Base-by-base conservation (phyloP, 805 yeast species). In the Hanseniaspora nectarophila region DNA sequence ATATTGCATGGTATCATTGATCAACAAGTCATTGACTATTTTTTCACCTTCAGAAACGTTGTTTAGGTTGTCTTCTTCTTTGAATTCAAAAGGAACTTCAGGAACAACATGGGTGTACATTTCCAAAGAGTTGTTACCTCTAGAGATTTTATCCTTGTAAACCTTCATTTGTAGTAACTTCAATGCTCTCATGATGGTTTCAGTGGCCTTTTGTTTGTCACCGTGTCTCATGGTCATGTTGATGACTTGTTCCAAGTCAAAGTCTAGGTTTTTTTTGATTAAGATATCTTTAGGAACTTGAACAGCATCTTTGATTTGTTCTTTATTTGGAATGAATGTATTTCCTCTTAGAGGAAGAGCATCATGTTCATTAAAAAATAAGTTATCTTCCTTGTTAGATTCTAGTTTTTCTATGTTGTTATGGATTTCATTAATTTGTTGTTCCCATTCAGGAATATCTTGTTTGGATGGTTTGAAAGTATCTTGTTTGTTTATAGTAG, bases 201-300 rank as follows among this genome's bases (percentile, higher is more conserved):
- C 81, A 63, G 81, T 82, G 0, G 97, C 97, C 46, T 73, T 70
- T 52, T 85, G 77, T 66, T 89, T 92, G 66, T 81, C 81, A 40
- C 98, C 98, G 63, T 86, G 81, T 63, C 85, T 80, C 97, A 92
- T 92, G 56, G 92, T 80, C 70, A 88, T 73, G 63, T 88, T 88
- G 51, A 85, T 81, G 61, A 92, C 77, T 59, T 84, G 81, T 46
- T 81, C 80, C 45, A 89, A 71, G 20, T 81, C 76, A n/a, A 85
- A 82, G 59, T 87, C 92, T 2, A 42, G 26, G 43, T 70, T 68
- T 57, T 73, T 71, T 26, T 70, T 61, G 26, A 95, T 95, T 29
- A 86, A 68, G 12, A 77, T 75, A 55, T 70, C 68, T 38, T 66
- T 70, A 54, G 73, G 69, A 47, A 82, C 67, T 12, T 63, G 65